Conservation (phyloP, 208 protist genomes). For the Leishmania major region DNA sequence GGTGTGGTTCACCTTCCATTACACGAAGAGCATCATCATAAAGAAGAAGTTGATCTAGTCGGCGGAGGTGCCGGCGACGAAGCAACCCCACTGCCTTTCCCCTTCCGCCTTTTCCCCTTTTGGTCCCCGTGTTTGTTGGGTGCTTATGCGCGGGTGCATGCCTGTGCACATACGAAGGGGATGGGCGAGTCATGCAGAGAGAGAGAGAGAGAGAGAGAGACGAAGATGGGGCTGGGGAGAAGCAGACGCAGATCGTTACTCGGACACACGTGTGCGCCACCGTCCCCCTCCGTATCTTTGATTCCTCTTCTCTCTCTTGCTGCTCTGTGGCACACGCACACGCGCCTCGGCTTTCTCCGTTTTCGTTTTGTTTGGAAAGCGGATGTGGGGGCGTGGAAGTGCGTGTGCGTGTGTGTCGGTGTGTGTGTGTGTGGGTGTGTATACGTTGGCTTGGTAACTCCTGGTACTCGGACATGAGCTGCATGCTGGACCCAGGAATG, state of each 20-base stretch:
- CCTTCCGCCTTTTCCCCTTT: neutral
- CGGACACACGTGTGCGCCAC: neutral
- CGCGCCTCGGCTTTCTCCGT: neutral
- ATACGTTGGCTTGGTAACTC: neutral
- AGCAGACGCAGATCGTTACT: neutral
- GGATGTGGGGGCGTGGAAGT: neutral
- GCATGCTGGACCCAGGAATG: neutral
- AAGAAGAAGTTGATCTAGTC: slow-evolving; percentile 57
- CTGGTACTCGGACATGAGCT: neutral
- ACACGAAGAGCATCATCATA: slow-evolving; percentile 46
- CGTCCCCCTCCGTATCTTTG: neutral
- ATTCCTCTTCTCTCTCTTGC: neutral
- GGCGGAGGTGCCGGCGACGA: neutral
- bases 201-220: neutral
- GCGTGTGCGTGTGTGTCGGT: neutral
- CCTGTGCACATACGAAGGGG: neutral
- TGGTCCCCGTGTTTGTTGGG: neutral
- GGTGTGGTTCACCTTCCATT: slow-evolving; percentile 46
- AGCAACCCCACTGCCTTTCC: neutral
- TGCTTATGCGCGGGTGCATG: neutral
- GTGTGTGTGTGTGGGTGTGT: neutral
- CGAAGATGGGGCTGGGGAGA: neutral
- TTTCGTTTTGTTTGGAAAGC: neutral
- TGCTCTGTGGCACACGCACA: neutral
- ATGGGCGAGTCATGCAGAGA: neutral